Conservation (phyloP, 2,329 filamentous ascomycete species). For the Dactylellina drechsleri region DNA sequence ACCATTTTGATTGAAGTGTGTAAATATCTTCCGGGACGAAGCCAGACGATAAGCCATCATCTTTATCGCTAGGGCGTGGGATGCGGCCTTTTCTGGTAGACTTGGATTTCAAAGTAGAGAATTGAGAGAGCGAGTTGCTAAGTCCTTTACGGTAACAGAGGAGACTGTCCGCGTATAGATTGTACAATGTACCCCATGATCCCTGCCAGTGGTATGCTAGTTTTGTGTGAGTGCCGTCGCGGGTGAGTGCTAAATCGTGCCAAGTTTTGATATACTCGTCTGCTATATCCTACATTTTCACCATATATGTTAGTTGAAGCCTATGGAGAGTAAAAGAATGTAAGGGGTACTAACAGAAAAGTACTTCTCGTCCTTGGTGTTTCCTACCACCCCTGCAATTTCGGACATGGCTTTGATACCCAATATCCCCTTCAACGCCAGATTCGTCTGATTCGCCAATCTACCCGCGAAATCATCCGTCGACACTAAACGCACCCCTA, state of each 20-base stretch:
- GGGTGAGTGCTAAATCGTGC: conserved; percentile 76
- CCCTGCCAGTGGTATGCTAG: conserved; percentile 82
- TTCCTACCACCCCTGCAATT: conserved; percentile 72
- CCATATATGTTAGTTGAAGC: too few species aligned
- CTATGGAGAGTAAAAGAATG: too few species aligned
- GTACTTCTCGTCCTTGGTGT: conserved; percentile 68
- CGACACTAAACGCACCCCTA: conserved; percentile 67
- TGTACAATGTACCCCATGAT: conserved; percentile 86
- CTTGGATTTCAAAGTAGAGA: conserved; percentile 57
- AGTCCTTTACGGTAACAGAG: conserved; percentile 75
- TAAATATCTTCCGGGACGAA: conserved; percentile 80
- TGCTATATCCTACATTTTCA: conserved; percentile 66
- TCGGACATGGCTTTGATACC: conserved; percentile 81
- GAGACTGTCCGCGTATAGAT: conserved; percentile 81
- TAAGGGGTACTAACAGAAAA: conserved; percentile 60
- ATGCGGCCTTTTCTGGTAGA: neutral
- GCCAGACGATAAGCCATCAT: neutral
- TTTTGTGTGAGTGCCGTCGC: conserved; percentile 76
- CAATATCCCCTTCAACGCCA: conserved; percentile 84
- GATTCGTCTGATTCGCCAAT: conserved; percentile 80
- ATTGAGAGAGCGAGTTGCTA: conserved; percentile 50
- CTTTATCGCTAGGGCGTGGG: neutral
- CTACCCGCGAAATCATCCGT: conserved; percentile 87
- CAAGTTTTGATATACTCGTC: conserved; percentile 77
- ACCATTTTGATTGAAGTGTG: conserved; percentile 82